Percentiles rank a stretch among this genome's conserved stretches.
Conservation (phyloP, 495 filamentous ascomycete genomes). For the Schizothecium vesticola region DNA sequence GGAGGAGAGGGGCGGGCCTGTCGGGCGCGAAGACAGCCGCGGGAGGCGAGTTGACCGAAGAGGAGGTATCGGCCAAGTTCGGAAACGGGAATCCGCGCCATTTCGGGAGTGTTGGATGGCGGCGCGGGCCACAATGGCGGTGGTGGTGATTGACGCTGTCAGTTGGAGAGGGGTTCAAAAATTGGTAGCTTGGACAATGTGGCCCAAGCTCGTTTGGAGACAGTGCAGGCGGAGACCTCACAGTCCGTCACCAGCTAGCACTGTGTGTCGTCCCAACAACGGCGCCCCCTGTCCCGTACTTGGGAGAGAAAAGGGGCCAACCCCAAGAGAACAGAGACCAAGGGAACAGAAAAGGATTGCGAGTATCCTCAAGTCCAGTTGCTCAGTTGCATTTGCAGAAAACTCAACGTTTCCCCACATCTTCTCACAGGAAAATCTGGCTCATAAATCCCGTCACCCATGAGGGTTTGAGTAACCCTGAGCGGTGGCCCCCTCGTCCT, state of each 20-base stretch:
- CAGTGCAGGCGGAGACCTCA: neutral
- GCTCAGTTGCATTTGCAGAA: too few species aligned
- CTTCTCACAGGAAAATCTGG: too few species aligned
- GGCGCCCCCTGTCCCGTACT: too few species aligned
- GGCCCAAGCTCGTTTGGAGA: constrained; percentile 2
- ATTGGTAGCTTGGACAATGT: neutral
- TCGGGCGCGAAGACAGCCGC: constrained; percentile 36
- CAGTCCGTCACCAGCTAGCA: neutral
- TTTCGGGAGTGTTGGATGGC: constrained; percentile 6
- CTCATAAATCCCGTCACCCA: too few species aligned
- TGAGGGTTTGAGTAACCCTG: too few species aligned
- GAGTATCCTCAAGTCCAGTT: neutral
- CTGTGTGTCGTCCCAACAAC: neutral
- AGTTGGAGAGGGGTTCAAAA: neutral
- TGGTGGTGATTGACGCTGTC: neutral
- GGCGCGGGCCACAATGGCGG: neutral
- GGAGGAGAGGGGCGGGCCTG: neutral
- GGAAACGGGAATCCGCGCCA: constrained; percentile 32
- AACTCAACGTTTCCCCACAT: too few species aligned
- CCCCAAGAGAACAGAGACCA: too few species aligned
- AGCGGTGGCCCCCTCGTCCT: too few species aligned
- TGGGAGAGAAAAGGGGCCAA: too few species aligned
- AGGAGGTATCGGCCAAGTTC: constrained; percentile 46
- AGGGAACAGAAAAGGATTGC: too few species aligned
- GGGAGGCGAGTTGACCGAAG: constrained; percentile 34